Conservation (phyloP, 768 basidiomycete genomes). For the Lentinula boryana region DNA sequence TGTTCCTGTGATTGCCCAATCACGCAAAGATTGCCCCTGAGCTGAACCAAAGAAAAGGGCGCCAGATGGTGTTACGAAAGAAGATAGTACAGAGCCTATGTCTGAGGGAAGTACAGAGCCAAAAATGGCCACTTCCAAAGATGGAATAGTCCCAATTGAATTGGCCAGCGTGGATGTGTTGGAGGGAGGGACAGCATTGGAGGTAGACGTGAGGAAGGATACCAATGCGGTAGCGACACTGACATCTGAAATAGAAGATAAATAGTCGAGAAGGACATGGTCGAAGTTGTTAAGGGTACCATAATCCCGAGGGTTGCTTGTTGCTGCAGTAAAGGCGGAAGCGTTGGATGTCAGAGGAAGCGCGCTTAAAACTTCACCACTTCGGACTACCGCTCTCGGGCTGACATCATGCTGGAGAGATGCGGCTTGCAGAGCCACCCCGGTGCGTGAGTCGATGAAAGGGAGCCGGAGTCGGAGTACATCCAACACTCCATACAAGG, state of each 20-base stretch:
- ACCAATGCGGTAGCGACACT: constrained; percentile 42
- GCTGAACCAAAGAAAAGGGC: constrained; percentile 57
- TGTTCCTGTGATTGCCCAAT: constrained; percentile 45
- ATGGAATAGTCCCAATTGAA: constrained; percentile 40
- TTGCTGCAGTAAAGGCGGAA: constrained; percentile 21
- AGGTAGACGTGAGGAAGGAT: constrained; percentile 37
- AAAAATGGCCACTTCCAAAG: constrained; percentile 60
- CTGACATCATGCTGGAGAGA: constrained; percentile 35
- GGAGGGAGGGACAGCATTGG: constrained; percentile 33
- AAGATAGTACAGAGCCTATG: constrained; percentile 39
- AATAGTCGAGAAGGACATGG: constrained; percentile 54
- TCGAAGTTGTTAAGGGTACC: constrained; percentile 49
- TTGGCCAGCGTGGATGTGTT: constrained; percentile 31
- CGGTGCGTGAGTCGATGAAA: constrained; percentile 38
- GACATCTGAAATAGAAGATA: constrained; percentile 42
- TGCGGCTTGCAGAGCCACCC: constrained; percentile 43
- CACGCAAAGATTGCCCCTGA: constrained; percentile 38
- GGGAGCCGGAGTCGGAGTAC: constrained; percentile 53
- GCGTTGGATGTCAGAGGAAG: constrained; percentile 30
- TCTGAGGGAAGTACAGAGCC: constrained; percentile 47
- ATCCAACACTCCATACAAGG: constrained; percentile 60
- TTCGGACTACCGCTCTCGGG: constrained; percentile 47
- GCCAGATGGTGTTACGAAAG: constrained; percentile 43
- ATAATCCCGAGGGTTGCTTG: constrained; percentile 43
- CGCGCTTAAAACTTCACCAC: constrained; percentile 43